A percentile compares a stretch with the other conserved stretches of the same genome.
phyloP scores from a whole-genome alignment of 305 asterid species.

The Lippia alba region DNA sequence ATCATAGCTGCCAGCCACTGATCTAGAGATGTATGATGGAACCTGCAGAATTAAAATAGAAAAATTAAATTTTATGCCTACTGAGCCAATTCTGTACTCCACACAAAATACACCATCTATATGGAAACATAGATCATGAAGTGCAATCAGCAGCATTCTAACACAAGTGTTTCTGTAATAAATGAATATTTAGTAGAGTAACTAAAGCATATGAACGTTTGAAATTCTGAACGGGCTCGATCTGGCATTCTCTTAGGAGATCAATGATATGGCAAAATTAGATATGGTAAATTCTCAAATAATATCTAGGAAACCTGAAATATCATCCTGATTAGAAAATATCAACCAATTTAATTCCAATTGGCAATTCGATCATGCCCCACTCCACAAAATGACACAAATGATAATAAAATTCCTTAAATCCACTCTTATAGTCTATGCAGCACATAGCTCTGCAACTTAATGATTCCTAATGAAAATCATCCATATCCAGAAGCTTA shows the following conservation, averaged over 20 bases:
- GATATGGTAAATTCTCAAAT: neutral
- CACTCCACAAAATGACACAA: neutral
- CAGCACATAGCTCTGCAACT: neutral
- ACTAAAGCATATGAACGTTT: neutral
- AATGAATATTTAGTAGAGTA: neutral
- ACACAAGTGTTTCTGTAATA: conserved; percentile 8
- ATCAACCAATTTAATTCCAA: neutral
- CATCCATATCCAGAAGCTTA: neutral
- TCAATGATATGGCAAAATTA: too few relatives aligned
- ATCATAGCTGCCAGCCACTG: conserved; percentile 99
- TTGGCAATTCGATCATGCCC: neutral
- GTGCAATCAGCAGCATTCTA: conserved; percentile 14
- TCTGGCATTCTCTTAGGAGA: too few relatives aligned
- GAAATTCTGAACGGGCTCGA: neutral
- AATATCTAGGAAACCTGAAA: neutral
- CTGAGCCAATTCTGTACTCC: conserved; percentile 3
- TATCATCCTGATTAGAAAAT: neutral
- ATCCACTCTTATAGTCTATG: neutral
- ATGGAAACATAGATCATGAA: conserved; percentile 22
- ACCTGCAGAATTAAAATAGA: conserved; percentile 59
- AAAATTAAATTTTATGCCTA: conserved; percentile 26
- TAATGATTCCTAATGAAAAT: neutral
- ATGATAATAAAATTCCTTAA: neutral
- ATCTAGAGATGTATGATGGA: conserved; percentile 97
- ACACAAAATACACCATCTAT: conserved; percentile 12